Percentiles rank a stretch among this genome's conserved stretches.
These are phyloP conservation scores for Cladosporium sp. DNA, from an alignment of 2,329 filamentous ascomycete species.

Conservation along the genomic window DNA sequence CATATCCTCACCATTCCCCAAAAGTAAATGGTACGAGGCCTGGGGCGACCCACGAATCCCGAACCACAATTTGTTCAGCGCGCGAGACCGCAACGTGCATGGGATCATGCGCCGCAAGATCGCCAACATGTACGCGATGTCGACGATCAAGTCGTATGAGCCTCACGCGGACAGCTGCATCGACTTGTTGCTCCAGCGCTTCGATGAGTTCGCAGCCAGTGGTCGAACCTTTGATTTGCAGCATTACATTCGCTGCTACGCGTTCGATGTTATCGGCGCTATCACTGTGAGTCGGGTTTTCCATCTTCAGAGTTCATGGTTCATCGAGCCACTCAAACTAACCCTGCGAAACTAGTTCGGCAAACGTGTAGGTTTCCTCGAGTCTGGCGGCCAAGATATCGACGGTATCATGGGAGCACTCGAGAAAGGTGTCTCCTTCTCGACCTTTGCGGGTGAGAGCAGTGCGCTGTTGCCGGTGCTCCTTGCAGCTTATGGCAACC, in stretches of 20 bases:
- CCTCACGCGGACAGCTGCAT: conserved; percentile 24
- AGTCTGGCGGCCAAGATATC: not conserved
- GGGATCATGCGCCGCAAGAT: conserved; percentile 21
- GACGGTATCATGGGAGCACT: not conserved
- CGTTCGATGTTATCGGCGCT: conserved; percentile 43
- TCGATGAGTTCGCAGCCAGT: conserved; percentile 21
- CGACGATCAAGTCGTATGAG: conserved; percentile 27
- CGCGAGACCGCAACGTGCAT: not conserved
- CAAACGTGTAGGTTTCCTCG: not conserved
- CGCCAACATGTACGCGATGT: conserved; percentile 28
- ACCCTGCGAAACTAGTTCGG: not conserved
- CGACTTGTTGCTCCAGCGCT: conserved; percentile 21
- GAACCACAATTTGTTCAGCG: not conserved
- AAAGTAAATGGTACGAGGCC: not conserved
- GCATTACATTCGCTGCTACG: conserved; percentile 38
- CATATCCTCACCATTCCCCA: not conserved
- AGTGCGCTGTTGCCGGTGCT: not conserved
- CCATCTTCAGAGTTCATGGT: conserved; percentile 23
- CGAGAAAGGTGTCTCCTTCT: not conserved
- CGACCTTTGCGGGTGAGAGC: not conserved
- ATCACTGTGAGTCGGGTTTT: conserved; percentile 39
- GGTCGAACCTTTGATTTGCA: conserved; percentile 23
- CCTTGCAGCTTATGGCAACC: not conserved
- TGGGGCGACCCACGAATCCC: not conserved
- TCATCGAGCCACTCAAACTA: not conserved